Evolutionary conservation across 192 early-diverging fungal genomes (phyloP), one percentile per base, ranked within the genome.

Genomic region (Linnemannia hyalina): DNA sequence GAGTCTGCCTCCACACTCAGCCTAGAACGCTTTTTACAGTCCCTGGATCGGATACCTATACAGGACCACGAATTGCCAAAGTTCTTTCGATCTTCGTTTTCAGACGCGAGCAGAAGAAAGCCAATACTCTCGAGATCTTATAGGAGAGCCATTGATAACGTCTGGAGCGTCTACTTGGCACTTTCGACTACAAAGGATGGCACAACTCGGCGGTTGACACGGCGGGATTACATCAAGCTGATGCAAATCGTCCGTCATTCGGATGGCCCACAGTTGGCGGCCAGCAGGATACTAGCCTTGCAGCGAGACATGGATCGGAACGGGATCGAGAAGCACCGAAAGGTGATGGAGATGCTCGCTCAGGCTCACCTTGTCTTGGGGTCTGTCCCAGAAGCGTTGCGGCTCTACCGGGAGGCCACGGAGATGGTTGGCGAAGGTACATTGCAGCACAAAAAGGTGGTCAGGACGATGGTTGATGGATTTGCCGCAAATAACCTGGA

Each of bases 351-450:
- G 72, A 78, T 86, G 47, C 60, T 65, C 20, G 47, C 52, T 7
- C 78, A 78, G 63, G 79, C 84, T 22, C 79, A 86, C 40, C 38
- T 86, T 20, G 41, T 81, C 13, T 52, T 81, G 22, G 76, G 75
- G 0, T 57, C 74, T 11, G 23, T 76, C 15, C 26, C 70, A 8
- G 72, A 78, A 16, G 15, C 75, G 3, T 49, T 78, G 42, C 46
- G 41, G 6, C 26, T 86, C 36, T 76, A 80, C n/a, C 2, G 68
- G 5, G 52, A 73, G 22, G 36, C 38, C 4, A 29, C 42, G 6
- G 13, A 63, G 5, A 36, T 60, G 20, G 42, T 41, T 23, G 36
- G 36, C 29, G 22, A 23, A 6, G 72, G 70, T 6, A 47, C 79
- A 6, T 1, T 26, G 2, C 40, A 86, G 40, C 75, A 86, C 42